Base-by-base conservation (phyloP, 2,329 filamentous ascomycete species). In the Mycosphaerella sp. region DNA sequence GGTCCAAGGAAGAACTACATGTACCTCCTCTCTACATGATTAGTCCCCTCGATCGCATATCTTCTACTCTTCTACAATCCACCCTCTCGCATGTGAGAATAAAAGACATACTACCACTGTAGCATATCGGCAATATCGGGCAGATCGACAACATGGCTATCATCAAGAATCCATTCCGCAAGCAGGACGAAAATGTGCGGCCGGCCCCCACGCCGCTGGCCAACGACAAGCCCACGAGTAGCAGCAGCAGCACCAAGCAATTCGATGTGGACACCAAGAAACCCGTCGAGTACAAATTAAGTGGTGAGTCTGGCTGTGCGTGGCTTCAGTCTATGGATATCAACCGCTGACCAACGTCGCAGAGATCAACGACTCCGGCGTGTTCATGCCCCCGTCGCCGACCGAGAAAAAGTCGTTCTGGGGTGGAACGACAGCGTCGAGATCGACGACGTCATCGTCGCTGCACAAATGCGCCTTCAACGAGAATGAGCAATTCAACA, bases 331-430 rank as follows among this genome's bases (percentile, higher is more conserved):
- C 10, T 32, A 21, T 12, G 38, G 2, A 9, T 31, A 23, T 45
- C 32, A 39, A 8, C 17, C 32, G 41, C 48, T 51, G 50, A 51
- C 38, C 32, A 31, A 38, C 29, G 39, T 38, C 45, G 63, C 70
- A 96, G 92, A 96, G 61, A 93, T 97, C 71, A 95, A 95, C 69
- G 91, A 95, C 73, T 95, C 87, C 70, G 92, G 92, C 62, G 87
- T 95, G 58, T 97, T 95, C 74, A 81, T 97, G 62, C 92, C 92
- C 80, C 92, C 92, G n/a, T 95, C 92, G 7, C 89, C 92, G 2
- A 82, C 84, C 11, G 89, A 95, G 72, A 89, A 89, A 70, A 89
- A 88, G 67, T 80, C 80, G 58, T 85, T 89, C 64, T 96, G 90
- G 90, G 75, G 74, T 52, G 74, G 73, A 23, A 74, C 70, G 51